Evolutionary conservation across 2,329 filamentous ascomycete genomes (phyloP), one percentile per base, ranked within the genome.

Genomic region (Xylaria sp.): DNA sequence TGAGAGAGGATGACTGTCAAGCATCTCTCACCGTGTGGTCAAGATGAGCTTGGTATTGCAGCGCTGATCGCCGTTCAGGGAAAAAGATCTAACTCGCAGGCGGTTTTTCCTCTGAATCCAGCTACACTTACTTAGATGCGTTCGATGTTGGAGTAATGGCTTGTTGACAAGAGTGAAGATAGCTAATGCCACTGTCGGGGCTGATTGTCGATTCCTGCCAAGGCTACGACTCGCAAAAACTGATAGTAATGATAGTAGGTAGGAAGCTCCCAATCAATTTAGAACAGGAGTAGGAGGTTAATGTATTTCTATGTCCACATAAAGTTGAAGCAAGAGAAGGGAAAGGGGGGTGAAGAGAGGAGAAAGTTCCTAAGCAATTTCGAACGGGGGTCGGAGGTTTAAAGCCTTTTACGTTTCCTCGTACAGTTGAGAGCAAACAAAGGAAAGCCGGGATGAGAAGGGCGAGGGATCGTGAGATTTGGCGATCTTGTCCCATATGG

Each of bases 81-180:
- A 38, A 28, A 21, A 23, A 56, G 43, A 38, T 53, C 42, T 49
- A 52, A 52, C 45, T 14, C 47, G 17, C 47, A 60, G 51, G 42
- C 15, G 17, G 25, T 46, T 31, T 47, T 56, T 9, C 52, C 51
- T 53, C 14, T 35, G 37, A 46, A 8, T 19, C 55, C 35, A 54
- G 50, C 40, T 60, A 56, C 45, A 60, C 43, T 57, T 50, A 42
- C 35, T 45, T 25, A 45, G 23, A 51, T 23, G 31, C 33, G 21
- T 33, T 31, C 53, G 33, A 55, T 61, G 37, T 40, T 33, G 45
- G 49, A 12, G 14, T 38, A 14, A 14, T 12, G 7, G 14, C 35
- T 12, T 3, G 14, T 8, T 38, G 6, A 12, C 14, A 14, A 31
- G 17, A 15, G n/a, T 14, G 4, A 12, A 31, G 23, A 12, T 9